Percentiles rank a stretch among this genome's conserved stretches.
Conservation (phyloP, 495 filamentous ascomycete species). For the Jackrogersella minutella region DNA sequence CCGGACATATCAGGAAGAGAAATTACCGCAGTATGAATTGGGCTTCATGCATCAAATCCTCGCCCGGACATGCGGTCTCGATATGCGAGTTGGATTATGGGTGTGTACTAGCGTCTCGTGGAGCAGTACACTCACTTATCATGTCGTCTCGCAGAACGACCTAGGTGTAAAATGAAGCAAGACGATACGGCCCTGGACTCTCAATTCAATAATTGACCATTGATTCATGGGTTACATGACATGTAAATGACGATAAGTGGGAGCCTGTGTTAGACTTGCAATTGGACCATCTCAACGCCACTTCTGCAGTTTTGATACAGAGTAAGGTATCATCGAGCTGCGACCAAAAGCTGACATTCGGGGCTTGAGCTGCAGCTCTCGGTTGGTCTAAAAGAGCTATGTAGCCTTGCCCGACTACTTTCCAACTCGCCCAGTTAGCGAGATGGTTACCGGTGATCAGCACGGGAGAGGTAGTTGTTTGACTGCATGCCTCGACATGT, state of each 20-base stretch:
- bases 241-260: not conserved
- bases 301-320: not conserved
- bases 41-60: not conserved
- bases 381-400: not conserved
- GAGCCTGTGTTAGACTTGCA: not conserved
- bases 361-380: not conserved
- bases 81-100: too few species aligned
- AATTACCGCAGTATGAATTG: not conserved
- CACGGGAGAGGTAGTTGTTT: not conserved
- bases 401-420: not conserved
- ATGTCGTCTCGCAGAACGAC: too few species aligned
- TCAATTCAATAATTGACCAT: too few species aligned
- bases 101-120: too few species aligned
- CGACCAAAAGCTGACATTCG: not conserved
- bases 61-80: too few species aligned
- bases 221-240: not conserved
- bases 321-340: not conserved
- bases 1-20: not conserved
- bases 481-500: not conserved
- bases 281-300: not conserved
- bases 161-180: too few species aligned
- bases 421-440: conserved; percentile 4
- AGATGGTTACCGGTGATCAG: not conserved
- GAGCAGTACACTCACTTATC: too few species aligned
- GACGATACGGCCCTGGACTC: too few species aligned